Evolutionary conservation across 805 yeast genomes (phyloP).

Genomic region (Saccharomycopsis olivae): DNA sequence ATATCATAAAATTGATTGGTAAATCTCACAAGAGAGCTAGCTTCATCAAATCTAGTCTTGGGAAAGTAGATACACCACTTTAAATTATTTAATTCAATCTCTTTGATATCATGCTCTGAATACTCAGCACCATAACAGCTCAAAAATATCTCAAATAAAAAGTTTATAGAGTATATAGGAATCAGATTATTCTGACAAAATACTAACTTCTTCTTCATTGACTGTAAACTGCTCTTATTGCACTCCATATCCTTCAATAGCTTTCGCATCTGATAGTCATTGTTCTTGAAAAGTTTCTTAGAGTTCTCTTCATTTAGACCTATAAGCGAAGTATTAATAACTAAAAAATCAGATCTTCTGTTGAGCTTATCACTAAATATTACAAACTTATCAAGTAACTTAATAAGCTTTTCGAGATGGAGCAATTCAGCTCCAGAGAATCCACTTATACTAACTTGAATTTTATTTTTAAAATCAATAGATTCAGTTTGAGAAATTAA

Average conservation of each 20-base stretch:
- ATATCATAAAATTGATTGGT: too few species aligned
- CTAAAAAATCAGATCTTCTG: conserved; percentile 41
- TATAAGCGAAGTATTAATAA: conserved; percentile 40
- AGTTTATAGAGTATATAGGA: conserved; percentile 48
- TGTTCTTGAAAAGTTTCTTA: conserved; percentile 20
- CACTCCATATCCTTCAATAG: conserved; percentile 23
- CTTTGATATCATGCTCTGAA: not conserved
- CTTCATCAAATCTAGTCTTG: conserved; percentile 12
- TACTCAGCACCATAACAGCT: not conserved
- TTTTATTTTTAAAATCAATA: conserved; percentile 21
- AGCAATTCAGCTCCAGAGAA: conserved; percentile 67
- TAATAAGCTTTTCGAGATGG: conserved; percentile 56
- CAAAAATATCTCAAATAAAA: conserved; percentile 41
- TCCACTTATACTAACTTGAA: conserved; percentile 51
- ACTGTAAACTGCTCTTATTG: conserved; percentile 25
- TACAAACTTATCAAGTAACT: conserved; percentile 36
- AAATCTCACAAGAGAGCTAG: not conserved
- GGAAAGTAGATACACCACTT: conserved; percentile 52
- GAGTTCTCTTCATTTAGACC: conserved; percentile 31
- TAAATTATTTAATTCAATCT: conserved; percentile 27
- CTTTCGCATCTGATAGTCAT: conserved; percentile 23
- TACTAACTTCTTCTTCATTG: conserved; percentile 42
- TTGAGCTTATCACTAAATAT: conserved; percentile 38
- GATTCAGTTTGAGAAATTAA: not conserved
- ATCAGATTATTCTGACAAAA: conserved; percentile 49